Conservation (phyloP, 148 eudicot species). For the Heliamphora exappendiculata region DNA sequence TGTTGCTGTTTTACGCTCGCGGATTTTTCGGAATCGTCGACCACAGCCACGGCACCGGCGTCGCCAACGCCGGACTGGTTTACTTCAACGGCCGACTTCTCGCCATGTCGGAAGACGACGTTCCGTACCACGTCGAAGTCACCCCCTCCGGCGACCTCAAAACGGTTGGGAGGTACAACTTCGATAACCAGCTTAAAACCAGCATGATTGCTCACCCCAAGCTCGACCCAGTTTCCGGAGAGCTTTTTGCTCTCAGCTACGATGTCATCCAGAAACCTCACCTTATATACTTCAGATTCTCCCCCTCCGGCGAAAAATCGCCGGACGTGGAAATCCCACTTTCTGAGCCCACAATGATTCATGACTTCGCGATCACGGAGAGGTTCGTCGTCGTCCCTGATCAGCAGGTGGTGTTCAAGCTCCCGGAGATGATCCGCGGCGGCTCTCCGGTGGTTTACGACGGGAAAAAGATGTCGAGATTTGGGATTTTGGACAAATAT, state of each 20-base stretch:
- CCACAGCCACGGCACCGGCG: slow-evolving; percentile 28
- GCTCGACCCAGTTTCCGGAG: slow-evolving; percentile 26
- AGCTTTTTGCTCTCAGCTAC: slow-evolving; percentile 23
- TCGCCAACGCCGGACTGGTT: slow-evolving; percentile 42
- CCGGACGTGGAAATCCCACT: slow-evolving; percentile 17
- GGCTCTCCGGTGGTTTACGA: slow-evolving; percentile 29
- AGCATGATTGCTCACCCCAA: slow-evolving; percentile 34
- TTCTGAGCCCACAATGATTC: slow-evolving; percentile 20
- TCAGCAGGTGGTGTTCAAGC: slow-evolving; percentile 30
- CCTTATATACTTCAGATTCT: slow-evolving; percentile 19
- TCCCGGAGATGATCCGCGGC: slow-evolving; percentile 22
- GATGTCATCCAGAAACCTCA: slow-evolving; percentile 24
- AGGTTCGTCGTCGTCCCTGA: slow-evolving; percentile 20
- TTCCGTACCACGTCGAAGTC: slow-evolving; percentile 33
- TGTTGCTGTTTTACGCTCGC: slow-evolving; percentile 30
- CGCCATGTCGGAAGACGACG: slow-evolving; percentile 51
- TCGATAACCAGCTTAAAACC: slow-evolving; percentile 11
- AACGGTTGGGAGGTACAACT: slow-evolving; percentile 23
- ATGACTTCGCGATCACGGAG: slow-evolving; percentile 28
- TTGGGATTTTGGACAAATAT: slow-evolving; percentile 21
- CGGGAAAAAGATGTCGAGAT: slow-evolving; percentile 16
- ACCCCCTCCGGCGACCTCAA: slow-evolving; percentile 24
- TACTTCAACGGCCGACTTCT: slow-evolving; percentile 31
- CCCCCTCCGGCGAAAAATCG: slow-evolving; percentile 18
- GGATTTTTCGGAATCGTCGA: slow-evolving; percentile 27